Base-by-base conservation (phyloP, 2,329 filamentous ascomycete species). In the Talaromyces sp. region DNA sequence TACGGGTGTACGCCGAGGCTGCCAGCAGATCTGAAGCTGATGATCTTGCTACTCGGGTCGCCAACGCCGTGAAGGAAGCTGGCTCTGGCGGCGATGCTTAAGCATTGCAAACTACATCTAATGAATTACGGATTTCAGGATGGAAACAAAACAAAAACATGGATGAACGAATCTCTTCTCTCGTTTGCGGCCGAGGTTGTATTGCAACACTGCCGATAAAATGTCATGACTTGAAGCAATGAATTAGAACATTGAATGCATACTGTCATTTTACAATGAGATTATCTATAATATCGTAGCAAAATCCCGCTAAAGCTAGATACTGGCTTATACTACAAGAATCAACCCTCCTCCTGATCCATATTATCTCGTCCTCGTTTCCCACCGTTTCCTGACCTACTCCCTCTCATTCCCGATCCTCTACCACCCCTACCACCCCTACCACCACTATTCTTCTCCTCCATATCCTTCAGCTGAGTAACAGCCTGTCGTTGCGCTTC, bases 1-100 rank as follows among this genome's bases (percentile, higher is more conserved):
- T 97, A 71, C 87, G 95, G 68, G 93, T 99, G 22, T 99, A 99
- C 75, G 94, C 94, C 8, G 95, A 99, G 80, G 95, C 95, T 3
- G 91, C 91, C 43, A 95, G 91, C 56, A 88, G 91, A 68, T 90
- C 88, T 16, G 94, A 98, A 78, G 93, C 93, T 0, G 93, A 97
- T 72, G 93, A 97, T 77, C 84, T 98, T 68, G 92, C 93, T 65
- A 88, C 88, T 72, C 91, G 92, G 76, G 92, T 98, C 57, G 88
- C 90, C 16, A 84, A 87, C 69, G 87, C 93, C 67, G 89, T 95
- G 65, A 87, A 88, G 77, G 85, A 88, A 59, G 80, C 78, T 48
- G 81, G 81, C 45, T 69, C 67, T 33, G 68, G 71, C 24, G 73
- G 74, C 64, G 64, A 65, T 39, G 43, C 54, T 13, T 64, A 16